Conservation (phyloP, 2,329 filamentous ascomycete species). For the Colletotrichum noveboracense region DNA sequence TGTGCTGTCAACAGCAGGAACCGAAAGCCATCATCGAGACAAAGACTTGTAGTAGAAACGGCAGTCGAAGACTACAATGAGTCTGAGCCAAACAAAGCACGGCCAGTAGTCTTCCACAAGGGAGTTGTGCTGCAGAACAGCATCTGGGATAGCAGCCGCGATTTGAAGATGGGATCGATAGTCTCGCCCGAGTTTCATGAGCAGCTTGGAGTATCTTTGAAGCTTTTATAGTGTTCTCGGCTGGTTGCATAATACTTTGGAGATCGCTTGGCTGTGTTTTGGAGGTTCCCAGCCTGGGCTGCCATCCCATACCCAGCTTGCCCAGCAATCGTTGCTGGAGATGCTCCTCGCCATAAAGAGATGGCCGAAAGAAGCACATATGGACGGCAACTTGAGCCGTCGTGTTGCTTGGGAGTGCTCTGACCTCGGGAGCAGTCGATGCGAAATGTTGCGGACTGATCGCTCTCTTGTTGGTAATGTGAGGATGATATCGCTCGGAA, state of each 20-base stretch:
- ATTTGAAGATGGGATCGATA: background rate
- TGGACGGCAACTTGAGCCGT: no score
- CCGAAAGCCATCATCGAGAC: background rate
- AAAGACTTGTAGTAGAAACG: background rate
- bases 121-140: background rate
- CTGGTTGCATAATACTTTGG: background rate
- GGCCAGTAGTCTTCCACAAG: background rate
- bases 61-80: background rate
- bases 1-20: accelerated
- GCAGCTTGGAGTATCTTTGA: background rate
- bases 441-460: no score
- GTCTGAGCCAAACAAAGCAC: background rate
- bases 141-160: background rate
- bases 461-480: no score
- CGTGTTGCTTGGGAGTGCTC: no score
- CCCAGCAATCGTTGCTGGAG: background rate
- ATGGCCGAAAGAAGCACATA: no score
- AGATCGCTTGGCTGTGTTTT: background rate
- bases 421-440: no score
- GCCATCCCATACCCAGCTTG: background rate
- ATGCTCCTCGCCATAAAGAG: background rate
- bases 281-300: background rate
- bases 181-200: background rate
- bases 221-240: background rate
- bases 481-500: no score